phyloP scores from a whole-genome alignment of 1,139 yeast species.

The Kluyveromyces sp. region DNA sequence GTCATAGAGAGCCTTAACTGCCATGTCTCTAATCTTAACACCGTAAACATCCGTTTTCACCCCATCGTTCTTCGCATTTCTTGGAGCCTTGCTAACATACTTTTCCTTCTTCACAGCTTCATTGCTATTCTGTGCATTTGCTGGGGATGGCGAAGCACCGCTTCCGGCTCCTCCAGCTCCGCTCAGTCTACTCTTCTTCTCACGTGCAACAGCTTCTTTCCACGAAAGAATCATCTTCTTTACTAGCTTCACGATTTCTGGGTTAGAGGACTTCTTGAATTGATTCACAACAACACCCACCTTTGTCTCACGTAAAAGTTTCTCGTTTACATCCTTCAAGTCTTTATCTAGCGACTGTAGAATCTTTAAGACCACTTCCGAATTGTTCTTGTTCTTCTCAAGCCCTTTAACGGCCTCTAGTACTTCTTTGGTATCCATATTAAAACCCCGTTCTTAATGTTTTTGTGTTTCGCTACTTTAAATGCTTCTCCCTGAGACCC shows the following conservation, averaged over 20 bases:
- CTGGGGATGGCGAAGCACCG: too few relatives aligned
- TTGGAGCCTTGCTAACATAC: conserved; percentile 43
- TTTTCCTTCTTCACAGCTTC: conserved; percentile 29
- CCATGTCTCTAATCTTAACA: conserved; percentile 75
- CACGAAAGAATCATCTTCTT: conserved; percentile 77
- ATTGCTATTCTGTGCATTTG: conserved; percentile 1
- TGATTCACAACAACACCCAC: conserved; percentile 97
- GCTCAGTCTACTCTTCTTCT: conserved; percentile 39
- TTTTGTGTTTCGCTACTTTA: too few relatives aligned
- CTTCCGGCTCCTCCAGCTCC: conserved; percentile 6
- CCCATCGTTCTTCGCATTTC: conserved; percentile 78
- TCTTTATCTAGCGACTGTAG: conserved; percentile 61
- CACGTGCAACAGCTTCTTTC: conserved; percentile 84
- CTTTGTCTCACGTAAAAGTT: conserved; percentile 81
- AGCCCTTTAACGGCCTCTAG: conserved; percentile 59
- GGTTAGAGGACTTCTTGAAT: conserved; percentile 60
- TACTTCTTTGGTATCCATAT: conserved; percentile 70
- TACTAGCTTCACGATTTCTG: conserved; percentile 61
- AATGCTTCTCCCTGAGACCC: too few relatives aligned
- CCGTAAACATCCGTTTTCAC: conserved; percentile 61
- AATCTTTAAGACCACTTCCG: conserved; percentile 58
- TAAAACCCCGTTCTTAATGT: too few relatives aligned
- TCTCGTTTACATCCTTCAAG: conserved; percentile 71
- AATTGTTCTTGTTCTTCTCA: conserved; percentile 61
- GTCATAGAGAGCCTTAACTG: conserved; percentile 75